Evolutionary conservation across 257 asterid species (phyloP), one percentile per base, ranked within the genome.

Genomic region (Penstemon eatonii): DNA sequence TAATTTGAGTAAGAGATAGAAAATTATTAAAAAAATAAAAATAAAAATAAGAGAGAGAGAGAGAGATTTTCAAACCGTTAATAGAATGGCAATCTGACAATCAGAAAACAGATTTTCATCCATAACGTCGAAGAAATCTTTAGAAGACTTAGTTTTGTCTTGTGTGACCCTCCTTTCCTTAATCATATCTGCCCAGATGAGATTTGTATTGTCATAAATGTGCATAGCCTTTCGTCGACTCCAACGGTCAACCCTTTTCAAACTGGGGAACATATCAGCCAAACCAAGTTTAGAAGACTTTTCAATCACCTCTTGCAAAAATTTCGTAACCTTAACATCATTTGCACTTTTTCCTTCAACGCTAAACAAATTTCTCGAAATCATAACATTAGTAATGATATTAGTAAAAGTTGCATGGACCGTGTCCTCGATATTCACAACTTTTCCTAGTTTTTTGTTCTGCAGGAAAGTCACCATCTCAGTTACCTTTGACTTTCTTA

Each of bases 121-220:
- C 3, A 49, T 4, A 11, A 45, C 58, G 15, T 68, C 66, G 15
- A 68, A 45, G 49, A 56, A 57, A 38, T 68, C 73, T n/a, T 12
- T 40, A 13, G 55, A 4, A 4, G 13, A 8, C 4, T 18, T 11
- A 6, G 33, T 25, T 25, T 7, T 2, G n/a, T 42, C 46, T 10
- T 13, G 44, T 11, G n/a, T 67, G 7, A 37, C 55, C 33, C 73
- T 38, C 46, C 73, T 68, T 38, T 68, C 66, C 19, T 15, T 19
- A 8, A 46, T 41, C 10, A 68, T 12, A 57, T 57, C 65, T 45
- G 11, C 66, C 73, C 73, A 68, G 8, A 68, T 4, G 37, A 4
- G n/a, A 4, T 8, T 37, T n/a, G 46, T 3, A 0, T 13, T 57
- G 0, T n/a, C 7, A 5, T 45, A 33, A 1, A 57, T 4, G 5